Base-by-base conservation (phyloP, 192 early-diverging fungal species). In the Pilaira anomala region DNA sequence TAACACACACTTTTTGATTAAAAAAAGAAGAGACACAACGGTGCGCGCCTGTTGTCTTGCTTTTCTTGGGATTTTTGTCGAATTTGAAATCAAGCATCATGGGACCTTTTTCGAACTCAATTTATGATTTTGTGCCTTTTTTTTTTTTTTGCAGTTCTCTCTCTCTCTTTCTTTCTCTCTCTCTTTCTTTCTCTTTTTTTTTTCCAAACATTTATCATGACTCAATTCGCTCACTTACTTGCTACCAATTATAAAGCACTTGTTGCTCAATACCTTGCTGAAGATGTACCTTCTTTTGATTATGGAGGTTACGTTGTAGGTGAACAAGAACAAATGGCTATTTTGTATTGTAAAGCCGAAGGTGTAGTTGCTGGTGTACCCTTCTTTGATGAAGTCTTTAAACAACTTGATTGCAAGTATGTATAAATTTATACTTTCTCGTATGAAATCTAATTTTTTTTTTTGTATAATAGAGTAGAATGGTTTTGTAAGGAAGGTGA, bases 261-360 rank as follows among this genome's bases (percentile, higher is more conserved):
- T 30, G 88, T 98, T 48, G 70, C 86, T n/a, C 75, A 76, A 49
- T 98, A 93, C 91, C 80, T 98, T 9, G 78, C 87, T 69, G 95
- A 98, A 71, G 96, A 98, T 76, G 90, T 91, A n/a, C 94, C 96
- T 6, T 93, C 92, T 16, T 97, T 98, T 72, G 96, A 98, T 76
- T 97, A 94, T 72, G 96, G 96, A 33, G 96, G 96, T 56, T 97
- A 86, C 63, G 96, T 98, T 22, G 96, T 98, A 24, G 94, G 95
- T 63, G 89, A 95, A 67, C 79, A 84, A 13, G 83, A 84, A 7
- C 84, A 96, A 69, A 76, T 76, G 11, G 96, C 95, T 9, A 83
- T 89, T 18, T 78, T 98, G 11, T 95, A 83, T 66, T 91, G 92
- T 68, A 98, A 98, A 74, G 83, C 88, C 22, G 70, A 82, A 62